Evolutionary conservation across 106 monocot genomes (phyloP), one percentile per base, ranked within the genome.

Genomic region (Chionographis japonica): DNA sequence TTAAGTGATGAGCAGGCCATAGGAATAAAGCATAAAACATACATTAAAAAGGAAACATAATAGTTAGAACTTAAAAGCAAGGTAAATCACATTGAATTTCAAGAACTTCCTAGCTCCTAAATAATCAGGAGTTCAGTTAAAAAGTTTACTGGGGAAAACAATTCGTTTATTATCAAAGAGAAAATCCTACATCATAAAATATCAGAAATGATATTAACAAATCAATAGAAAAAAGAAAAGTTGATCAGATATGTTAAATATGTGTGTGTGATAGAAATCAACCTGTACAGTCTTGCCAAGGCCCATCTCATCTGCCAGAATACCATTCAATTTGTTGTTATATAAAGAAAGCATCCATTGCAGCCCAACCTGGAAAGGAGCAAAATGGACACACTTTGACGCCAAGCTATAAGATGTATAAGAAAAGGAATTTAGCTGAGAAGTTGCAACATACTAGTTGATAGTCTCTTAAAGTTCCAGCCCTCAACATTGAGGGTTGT

Each of bases 311-410:
- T 97, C 97, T 63, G 97, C 97, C 69, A 97, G 77, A 87, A 97
- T 97, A 54, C 97, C 97, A 81, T 97, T 97, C 71, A 97, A 67
- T 76, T 97, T 92, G 79, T 92, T 97, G 67, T 97, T 97, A 53
- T 97, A 97, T 54, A 97, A 85, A 14, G 97, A 97, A 75, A 97
- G 97, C 97, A 97, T 97, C 97, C 97, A 97, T 51, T 97, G 92
- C 38, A 97, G 72, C 35, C 97, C 97, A 89, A 97, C 87, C 97
- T 97, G 65, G 16, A 77, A 75, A 42, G 14, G 39, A 59, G 62
- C 43, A 67, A 65, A 59, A 13, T 50, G 13, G 8, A 18, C 17
- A 36, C 3, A 14, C 14, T 53, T 12, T 58, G n/a, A 40, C 15
- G 8, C 3, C 41, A 61, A 36, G 39, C 2, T 40, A 14, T 51